Base-by-base conservation (phyloP, 352 stramenopile species). In the Pythium dissotocum region DNA sequence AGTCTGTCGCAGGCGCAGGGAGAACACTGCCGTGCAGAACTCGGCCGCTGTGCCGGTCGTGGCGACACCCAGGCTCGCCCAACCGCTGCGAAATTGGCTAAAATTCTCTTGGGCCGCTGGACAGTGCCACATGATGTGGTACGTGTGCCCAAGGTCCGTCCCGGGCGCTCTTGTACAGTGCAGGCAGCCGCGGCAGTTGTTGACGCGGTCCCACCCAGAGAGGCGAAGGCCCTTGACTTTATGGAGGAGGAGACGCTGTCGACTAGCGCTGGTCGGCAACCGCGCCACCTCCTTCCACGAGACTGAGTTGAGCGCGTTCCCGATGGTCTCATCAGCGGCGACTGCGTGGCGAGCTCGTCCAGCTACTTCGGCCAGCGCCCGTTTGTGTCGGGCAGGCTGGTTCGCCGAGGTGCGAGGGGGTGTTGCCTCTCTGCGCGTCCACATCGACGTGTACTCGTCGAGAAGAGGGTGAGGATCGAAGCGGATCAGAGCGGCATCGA, bases 81-180 rank as follows among this genome's bases (percentile, higher is more conserved):
- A 58, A 8, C 7, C 14, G 4, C 6, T 28, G 6, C 52, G 28
- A n/a, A 58, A 40, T 38, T 38, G 8, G 8, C 5, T 21, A 24
- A 24, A 58, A 6, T 42, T 8, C 8, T 4, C 4, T 10, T 58
- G 52, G 12, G 52, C 28, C 18, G 52, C 52, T 14, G 52, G 26
- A 14, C 52, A 58, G 52, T n/a, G 18, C 52, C 52, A 58, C 26
- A 58, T 40, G 28, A 58, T 58, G 49, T 56, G 49, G 21, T 35
- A 56, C n/a, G n/a, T n/a, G n/a, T n/a, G n/a, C n/a, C n/a, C n/a
- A n/a, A n/a, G 4, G n/a, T 33, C 10, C 32, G 49, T 6, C 49
- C 49, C 6, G 9, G 53, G 32, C n/a, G n/a, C n/a, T n/a, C n/a
- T n/a, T n/a, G n/a, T n/a, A n/a, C n/a, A n/a, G n/a, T n/a, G n/a